A percentile compares a stretch with the other conserved stretches of the same genome.
phyloP scores from a whole-genome alignment of 1,284 basidiomycete species.

The Volvariella surrecta region DNA sequence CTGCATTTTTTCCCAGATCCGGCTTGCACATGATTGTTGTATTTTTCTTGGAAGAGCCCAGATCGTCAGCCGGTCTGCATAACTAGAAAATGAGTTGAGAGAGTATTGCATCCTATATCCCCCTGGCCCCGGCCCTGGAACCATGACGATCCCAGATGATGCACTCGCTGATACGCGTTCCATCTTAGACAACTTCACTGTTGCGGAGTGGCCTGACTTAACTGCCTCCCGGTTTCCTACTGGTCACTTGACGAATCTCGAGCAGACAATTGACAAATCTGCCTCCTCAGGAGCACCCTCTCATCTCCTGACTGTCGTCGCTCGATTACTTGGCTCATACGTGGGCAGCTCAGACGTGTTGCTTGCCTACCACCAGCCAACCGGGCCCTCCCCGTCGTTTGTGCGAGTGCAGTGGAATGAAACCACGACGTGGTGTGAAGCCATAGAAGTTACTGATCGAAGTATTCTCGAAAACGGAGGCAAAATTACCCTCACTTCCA shows the following conservation, averaged over 20 bases:
- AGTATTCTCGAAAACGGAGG: conserved; percentile 14
- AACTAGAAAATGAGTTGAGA: too few species aligned
- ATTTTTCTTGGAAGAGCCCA: too few species aligned
- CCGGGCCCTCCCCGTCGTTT: conserved; percentile 14
- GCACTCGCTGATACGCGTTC: too few species aligned
- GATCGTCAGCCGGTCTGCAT: too few species aligned
- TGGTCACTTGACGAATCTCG: conserved; percentile 9
- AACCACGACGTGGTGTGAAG: conserved; percentile 23
- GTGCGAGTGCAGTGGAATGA: conserved; percentile 29
- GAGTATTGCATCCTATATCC: too few species aligned
- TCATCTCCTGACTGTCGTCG: conserved; percentile 21
- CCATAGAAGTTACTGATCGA: conserved; percentile 13
- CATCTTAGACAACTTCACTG: conserved; percentile 21
- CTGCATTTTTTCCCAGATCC: not conserved
- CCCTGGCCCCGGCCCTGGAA: too few species aligned
- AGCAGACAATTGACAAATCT: conserved; percentile 3
- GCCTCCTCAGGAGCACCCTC: conserved; percentile 8
- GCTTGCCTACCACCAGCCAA: conserved; percentile 20
- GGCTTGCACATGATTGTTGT: too few species aligned
- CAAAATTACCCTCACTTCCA: conserved; percentile 9
- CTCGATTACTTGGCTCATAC: conserved; percentile 30
- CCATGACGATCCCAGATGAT: too few species aligned
- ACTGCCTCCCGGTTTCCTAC: conserved; percentile 21
- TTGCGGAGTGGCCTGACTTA: conserved; percentile 26
- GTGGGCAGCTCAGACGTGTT: conserved; percentile 30